These are phyloP conservation scores for Camellia oleifera DNA, from an alignment of 179 eudicot genomes.

Conservation along the genomic window DNA sequence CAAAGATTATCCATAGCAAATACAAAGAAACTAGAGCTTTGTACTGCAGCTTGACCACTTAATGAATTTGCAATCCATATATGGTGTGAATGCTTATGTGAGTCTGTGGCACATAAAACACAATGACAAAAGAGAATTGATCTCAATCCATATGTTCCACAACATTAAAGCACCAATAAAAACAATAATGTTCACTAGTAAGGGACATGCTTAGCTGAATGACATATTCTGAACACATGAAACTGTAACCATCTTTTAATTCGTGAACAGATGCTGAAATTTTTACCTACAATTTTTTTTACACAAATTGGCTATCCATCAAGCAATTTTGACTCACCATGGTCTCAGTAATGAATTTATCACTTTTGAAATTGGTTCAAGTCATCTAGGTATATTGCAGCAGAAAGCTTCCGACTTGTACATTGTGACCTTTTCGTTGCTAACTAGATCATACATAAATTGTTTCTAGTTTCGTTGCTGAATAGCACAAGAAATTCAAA, in stretches of 20 bases:
- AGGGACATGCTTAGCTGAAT: conserved; percentile 2
- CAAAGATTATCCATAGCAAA: background rate
- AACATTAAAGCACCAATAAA: background rate
- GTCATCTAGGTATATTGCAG: background rate
- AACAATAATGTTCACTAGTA: background rate
- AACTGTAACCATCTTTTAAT: background rate
- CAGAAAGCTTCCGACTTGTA: background rate
- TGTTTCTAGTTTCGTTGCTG: background rate
- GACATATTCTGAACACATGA: background rate
- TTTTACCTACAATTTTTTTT: background rate
- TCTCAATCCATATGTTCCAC: background rate
- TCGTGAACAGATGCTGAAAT: background rate
- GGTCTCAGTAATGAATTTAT: background rate
- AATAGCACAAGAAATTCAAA: background rate
- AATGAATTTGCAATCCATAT: too few species aligned
- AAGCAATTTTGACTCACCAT: background rate
- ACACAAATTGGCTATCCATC: conserved; percentile 2
- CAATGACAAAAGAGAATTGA: background rate
- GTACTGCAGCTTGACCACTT: background rate
- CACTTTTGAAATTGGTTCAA: background rate
- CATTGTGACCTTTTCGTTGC: background rate
- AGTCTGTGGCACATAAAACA: background rate
- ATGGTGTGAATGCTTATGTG: too few species aligned
- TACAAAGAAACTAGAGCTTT: background rate
- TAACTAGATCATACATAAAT: background rate